Conservation (phyloP, 352 stramenopile genomes). For the Phytophthora melonis region DNA sequence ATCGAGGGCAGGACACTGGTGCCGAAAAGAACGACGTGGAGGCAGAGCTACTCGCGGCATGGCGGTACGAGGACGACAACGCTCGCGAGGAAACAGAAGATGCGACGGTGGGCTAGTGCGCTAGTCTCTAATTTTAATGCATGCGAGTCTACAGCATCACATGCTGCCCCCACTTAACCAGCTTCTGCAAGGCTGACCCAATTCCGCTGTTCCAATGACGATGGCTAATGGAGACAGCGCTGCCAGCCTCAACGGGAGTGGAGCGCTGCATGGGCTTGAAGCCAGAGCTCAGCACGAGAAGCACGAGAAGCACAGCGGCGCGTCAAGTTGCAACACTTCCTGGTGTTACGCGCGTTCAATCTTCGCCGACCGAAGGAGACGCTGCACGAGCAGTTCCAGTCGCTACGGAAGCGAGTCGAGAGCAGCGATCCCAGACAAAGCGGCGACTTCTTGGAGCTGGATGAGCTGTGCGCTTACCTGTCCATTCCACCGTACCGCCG, state of each 20-base stretch:
- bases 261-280: constrained; percentile 8
- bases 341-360: constrained; percentile 88
- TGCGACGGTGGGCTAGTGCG: constrained; percentile 14
- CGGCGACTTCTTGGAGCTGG: constrained; percentile 56
- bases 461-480: constrained; percentile 75
- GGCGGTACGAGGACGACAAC: constrained; percentile 41
- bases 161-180: not conserved
- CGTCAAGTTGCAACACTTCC: constrained; percentile 80
- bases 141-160: not conserved
- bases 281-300: constrained; percentile 22
- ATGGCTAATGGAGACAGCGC: constrained; percentile 4
- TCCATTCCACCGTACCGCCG: constrained; percentile 73
- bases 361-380: constrained; percentile 67
- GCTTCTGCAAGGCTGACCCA: not conserved
- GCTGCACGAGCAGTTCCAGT: constrained; percentile 75
- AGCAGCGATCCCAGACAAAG: constrained; percentile 17
- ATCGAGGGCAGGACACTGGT: constrained; percentile 6
- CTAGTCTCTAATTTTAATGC: constrained; percentile 35
- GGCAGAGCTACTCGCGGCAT: constrained; percentile 26
- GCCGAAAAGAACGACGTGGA: constrained; percentile 21
- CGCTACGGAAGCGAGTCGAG: constrained; percentile 43
- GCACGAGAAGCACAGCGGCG: constrained; percentile 44
- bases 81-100: constrained; percentile 18
- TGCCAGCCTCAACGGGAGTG: not conserved
- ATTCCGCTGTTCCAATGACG: constrained; percentile 10